Evolutionary conservation across 805 yeast species (phyloP), one percentile per base, ranked within the genome.

Genomic region (Saccharomycopsis lassenensis): DNA sequence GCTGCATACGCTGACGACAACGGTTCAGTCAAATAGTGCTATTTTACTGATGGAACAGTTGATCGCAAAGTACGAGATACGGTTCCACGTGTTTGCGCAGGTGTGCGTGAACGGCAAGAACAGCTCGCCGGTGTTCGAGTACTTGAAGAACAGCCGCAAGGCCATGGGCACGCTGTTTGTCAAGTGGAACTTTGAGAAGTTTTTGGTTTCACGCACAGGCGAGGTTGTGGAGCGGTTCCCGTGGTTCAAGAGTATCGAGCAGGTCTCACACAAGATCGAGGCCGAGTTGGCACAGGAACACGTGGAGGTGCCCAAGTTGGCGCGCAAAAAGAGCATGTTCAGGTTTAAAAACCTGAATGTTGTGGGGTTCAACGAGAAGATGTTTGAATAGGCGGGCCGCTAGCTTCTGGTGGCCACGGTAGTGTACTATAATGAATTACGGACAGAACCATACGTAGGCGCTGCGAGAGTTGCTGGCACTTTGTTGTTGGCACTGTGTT

Each of bases 151-250:
- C 29, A 54, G 73, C 69, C 69, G 74, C 69, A 48, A 64, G 11
- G 74, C 74, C 17, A 40, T 64, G 14, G 86, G 93, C n/a, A 71
- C 83, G 61, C 71, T 62, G 44, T 80, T 80, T 37, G 70, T 79
- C 48, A 67, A 73, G 54, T 80, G 89, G 89, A 80, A 80, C 59
- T 80, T 80, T 51, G 87, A 79, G 54, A 80, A 80, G 61, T 81
- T 80, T 55, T 43, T 81, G 28, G 52, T 81, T 30, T 69, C 68
- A 52, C 58, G 61, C 43, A 43, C 65, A 2, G 91, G 91, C 24
- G 46, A 60, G 0, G 82, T 77, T 18, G 62, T 68, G 15, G 55
- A 56, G 29, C 62, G 87, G 43, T 71, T 33, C 31, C 23, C 34
- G n/a, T 38, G 38, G 15, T 29, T 38, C 27, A 38, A 38, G 22